Evolutionary conservation across 2,329 filamentous ascomycete species (phyloP).

Genomic region (Penicillium italicum): DNA sequence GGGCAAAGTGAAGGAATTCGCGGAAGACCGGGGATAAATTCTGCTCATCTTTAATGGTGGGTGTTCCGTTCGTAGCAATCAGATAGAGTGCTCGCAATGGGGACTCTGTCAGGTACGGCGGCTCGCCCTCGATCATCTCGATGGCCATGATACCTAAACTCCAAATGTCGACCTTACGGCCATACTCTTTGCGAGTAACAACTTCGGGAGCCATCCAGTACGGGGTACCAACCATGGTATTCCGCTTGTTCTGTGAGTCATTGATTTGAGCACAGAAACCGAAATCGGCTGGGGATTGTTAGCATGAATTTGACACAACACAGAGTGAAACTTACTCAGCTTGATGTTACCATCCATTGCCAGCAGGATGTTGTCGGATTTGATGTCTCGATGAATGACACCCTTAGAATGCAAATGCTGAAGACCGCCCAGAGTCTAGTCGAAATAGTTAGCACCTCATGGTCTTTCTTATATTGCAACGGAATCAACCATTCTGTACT

Average conservation of each 20-base stretch:
- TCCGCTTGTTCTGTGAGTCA: slow-evolving; percentile 92
- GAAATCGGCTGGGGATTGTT: slow-evolving; percentile 70
- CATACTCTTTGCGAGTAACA: slow-evolving; percentile 95
- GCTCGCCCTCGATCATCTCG: slow-evolving; percentile 99
- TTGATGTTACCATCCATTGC: slow-evolving; percentile 96
- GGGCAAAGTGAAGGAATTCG: slow-evolving; percentile 86
- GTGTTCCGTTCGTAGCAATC: slow-evolving; percentile 95
- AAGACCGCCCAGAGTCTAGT: slow-evolving; percentile 74
- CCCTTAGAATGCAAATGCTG: slow-evolving; percentile 97
- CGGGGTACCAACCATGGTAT: slow-evolving; percentile 97
- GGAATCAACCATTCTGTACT: slow-evolving; percentile 18
- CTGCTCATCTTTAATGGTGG: slow-evolving; percentile 88
- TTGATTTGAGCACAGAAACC: slow-evolving; percentile 99
- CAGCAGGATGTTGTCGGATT: slow-evolving; percentile 95
- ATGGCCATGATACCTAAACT: slow-evolving; percentile 98
- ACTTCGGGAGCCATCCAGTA: slow-evolving; percentile 99
- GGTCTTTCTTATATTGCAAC: neutral
- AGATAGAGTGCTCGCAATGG: slow-evolving; percentile 89
- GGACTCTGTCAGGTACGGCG: slow-evolving; percentile 92
- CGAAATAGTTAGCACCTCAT: slow-evolving; percentile 17
- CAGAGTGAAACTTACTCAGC: slow-evolving; percentile 64
- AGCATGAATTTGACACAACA: slow-evolving; percentile 10
- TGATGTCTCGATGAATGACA: slow-evolving; percentile 98
- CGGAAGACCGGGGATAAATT: slow-evolving; percentile 76
- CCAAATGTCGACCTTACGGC: slow-evolving; percentile 98